Conservation (phyloP, 2,329 filamentous ascomycete genomes). For the Trichoderma gracile region DNA sequence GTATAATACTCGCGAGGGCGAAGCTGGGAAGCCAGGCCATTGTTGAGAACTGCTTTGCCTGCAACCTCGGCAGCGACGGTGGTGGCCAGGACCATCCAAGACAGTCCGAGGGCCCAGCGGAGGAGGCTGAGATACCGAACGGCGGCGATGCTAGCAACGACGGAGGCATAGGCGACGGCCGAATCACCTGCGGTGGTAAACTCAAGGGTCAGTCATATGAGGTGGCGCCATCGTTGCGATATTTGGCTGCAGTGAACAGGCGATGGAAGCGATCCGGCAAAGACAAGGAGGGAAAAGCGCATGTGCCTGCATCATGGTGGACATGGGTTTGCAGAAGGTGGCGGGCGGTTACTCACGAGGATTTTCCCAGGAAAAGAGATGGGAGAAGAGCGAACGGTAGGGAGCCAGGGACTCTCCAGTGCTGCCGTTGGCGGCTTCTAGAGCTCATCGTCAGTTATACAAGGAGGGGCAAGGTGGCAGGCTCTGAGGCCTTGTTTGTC, state of each 20-base stretch:
- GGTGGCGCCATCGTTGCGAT: not conserved
- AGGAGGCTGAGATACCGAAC: constrained; percentile 66
- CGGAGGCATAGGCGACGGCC: constrained; percentile 61
- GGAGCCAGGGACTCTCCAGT: constrained; percentile 65
- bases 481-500: constrained; percentile 8
- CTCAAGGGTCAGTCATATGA: constrained; percentile 25
- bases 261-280: not conserved
- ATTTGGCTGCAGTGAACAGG: not conserved
- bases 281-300: not conserved
- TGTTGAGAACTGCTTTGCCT: constrained; percentile 62
- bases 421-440: constrained; percentile 51
- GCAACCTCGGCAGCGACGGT: constrained; percentile 62
- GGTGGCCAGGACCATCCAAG: constrained; percentile 61
- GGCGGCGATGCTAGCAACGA: constrained; percentile 61
- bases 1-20: constrained; percentile 69
- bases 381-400: constrained; percentile 71
- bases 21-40: constrained; percentile 64
- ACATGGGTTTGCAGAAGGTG: not conserved
- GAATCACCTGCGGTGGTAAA: constrained; percentile 54
- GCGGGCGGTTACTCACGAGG: constrained; percentile 52
- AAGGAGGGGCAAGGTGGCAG: constrained; percentile 49
- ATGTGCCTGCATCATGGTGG: not conserved
- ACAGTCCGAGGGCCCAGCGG: constrained; percentile 65
- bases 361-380: constrained; percentile 69
- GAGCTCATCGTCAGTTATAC: constrained; percentile 58